These are phyloP conservation scores for Ogataea allantospora DNA, from an alignment of 805 yeast species.

Conservation along the genomic window DNA sequence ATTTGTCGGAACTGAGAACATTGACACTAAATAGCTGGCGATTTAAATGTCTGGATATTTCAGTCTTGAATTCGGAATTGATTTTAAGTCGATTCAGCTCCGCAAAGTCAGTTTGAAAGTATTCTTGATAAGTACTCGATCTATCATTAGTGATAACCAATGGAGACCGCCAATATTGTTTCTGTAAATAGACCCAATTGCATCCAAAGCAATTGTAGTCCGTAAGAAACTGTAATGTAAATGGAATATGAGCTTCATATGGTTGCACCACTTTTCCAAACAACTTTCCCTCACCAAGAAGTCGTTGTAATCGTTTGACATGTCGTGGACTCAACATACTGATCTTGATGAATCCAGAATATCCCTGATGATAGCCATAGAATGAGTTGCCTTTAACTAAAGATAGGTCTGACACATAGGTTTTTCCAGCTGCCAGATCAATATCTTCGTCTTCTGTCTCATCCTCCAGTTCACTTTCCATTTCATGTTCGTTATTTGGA, in stretches of 20 bases:
- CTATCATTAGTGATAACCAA: constrained; percentile 25
- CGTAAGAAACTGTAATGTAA: constrained; percentile 67
- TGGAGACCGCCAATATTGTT: constrained; percentile 58
- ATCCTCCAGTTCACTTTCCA: constrained; percentile 15
- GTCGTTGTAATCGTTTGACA: constrained; percentile 50
- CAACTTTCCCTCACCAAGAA: constrained; percentile 43
- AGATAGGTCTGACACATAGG: constrained; percentile 57
- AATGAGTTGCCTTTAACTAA: constrained; percentile 75
- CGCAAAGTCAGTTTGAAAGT: constrained; percentile 26
- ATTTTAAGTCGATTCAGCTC: constrained; percentile 26
- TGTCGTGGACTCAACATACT: constrained; percentile 63
- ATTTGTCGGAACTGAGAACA: constrained; percentile 32
- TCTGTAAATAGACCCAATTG: constrained; percentile 59
- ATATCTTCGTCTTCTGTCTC: constrained; percentile 17
- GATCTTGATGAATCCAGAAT: constrained; percentile 65
- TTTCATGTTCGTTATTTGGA: not conserved
- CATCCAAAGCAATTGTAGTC: constrained; percentile 88
- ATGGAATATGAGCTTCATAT: constrained; percentile 82
- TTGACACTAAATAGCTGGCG: constrained; percentile 15
- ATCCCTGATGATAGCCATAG: constrained; percentile 77
- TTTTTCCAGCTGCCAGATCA: constrained; percentile 15
- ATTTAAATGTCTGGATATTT: constrained; percentile 28
- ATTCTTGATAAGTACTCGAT: constrained; percentile 16
- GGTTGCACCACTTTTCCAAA: constrained; percentile 43
- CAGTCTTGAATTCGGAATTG: constrained; percentile 34